Evolutionary conservation across 768 basidiomycete genomes (phyloP).

Genomic region (Lactarius vividus): DNA sequence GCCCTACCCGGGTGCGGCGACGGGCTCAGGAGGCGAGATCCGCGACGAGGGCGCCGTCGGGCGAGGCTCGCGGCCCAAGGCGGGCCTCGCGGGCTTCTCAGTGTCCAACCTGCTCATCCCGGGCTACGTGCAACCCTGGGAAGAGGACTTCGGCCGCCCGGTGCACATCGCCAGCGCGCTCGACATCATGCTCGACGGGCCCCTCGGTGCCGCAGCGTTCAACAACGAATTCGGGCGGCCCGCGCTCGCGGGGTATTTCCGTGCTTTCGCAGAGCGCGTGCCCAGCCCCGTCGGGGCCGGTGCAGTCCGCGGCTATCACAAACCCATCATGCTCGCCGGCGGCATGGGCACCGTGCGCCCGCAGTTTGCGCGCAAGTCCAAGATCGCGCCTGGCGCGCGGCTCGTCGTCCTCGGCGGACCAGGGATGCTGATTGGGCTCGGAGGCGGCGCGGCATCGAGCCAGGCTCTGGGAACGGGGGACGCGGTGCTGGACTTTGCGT

Average conservation of each 20-base stretch:
- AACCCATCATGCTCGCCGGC: conserved; percentile 99
- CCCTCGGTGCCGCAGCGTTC: conserved; percentile 92
- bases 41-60: conserved; percentile 97
- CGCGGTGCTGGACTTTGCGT: conserved; percentile 94
- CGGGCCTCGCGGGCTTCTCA: conserved; percentile 89
- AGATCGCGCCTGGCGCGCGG: conserved; percentile 78
- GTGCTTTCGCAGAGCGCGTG: conserved; percentile 85
- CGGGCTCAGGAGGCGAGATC: conserved; percentile 97
- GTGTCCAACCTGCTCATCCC: conserved; percentile 93
- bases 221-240: conserved; percentile 99
- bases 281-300: conserved; percentile 43
- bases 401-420: conserved; percentile 94
- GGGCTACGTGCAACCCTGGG: conserved; percentile 91
- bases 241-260: conserved; percentile 89
- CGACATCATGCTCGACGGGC: conserved; percentile 97
- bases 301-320: conserved; percentile 94
- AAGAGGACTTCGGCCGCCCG: conserved; percentile 89
- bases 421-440: conserved; percentile 93
- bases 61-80: conserved; percentile 93
- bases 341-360: conserved; percentile 93
- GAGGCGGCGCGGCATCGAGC: conserved; percentile 95
- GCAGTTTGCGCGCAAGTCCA: conserved; percentile 72
- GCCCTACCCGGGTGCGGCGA: conserved; percentile 97
- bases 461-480: conserved; percentile 88
- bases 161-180: conserved; percentile 87